Percentiles rank a stretch among this genome's conserved stretches.
Conservation (phyloP, 192 early-diverging fungal genomes). For the Umbelopsis isabellina region DNA sequence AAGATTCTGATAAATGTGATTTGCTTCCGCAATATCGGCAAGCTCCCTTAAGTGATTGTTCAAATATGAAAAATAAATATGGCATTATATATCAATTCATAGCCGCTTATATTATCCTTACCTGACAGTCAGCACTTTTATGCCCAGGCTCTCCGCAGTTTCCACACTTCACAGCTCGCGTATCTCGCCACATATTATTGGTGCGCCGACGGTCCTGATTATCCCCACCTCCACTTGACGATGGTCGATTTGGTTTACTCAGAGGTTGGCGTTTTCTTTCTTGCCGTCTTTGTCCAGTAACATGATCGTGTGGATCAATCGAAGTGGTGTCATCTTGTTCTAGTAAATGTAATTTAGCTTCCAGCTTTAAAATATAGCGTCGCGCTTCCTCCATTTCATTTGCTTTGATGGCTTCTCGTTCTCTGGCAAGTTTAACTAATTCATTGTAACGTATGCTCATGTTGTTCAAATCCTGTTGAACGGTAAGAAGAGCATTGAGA, state of each 20-base stretch:
- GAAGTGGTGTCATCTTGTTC: conserved; percentile 3
- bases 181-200: conserved; percentile 36
- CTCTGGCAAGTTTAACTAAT: conserved; percentile 43
- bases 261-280: conserved; percentile 12
- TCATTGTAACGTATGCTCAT: conserved; percentile 47
- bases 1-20: conserved; percentile 27
- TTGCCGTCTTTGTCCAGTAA: neutral
- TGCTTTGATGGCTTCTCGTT: conserved; percentile 50
- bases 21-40: conserved; percentile 34
- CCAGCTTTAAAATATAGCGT: conserved; percentile 49
- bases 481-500: conserved; percentile 42
- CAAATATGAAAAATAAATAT: neutral
- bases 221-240: neutral
- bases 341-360: conserved; percentile 25
- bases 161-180: conserved; percentile 43
- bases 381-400: conserved; percentile 53
- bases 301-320: neutral
- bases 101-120: neutral
- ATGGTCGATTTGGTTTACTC: conserved; percentile 28
- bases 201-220: conserved; percentile 28
- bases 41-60: neutral
- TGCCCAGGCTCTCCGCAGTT: conserved; percentile 56
- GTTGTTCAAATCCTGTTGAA: conserved; percentile 56
- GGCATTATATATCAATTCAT: neutral
- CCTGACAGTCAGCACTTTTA: conserved; percentile 46